Percentiles rank a stretch among this genome's conserved stretches.
These are phyloP conservation scores for Fonsecaea pedrosoi DNA, from an alignment of 2,329 filamentous ascomycete genomes.

Conservation along the genomic window DNA sequence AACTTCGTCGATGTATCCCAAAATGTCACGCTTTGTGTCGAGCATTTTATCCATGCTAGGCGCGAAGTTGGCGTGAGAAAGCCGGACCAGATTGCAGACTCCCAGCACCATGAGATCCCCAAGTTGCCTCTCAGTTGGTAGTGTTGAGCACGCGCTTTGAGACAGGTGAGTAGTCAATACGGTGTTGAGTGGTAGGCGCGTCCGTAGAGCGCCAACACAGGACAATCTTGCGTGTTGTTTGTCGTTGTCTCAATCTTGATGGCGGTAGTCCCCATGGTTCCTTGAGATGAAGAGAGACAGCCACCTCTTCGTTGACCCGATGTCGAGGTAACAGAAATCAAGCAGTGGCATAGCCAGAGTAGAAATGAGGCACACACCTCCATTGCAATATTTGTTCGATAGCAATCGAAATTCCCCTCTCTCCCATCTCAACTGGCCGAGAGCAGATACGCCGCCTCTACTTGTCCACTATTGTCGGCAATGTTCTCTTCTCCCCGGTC, in stretches of 20 bases:
- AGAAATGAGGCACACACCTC: too few species aligned
- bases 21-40: background rate
- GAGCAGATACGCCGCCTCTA: slow-evolving; percentile 8
- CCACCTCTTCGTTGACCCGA: too few species aligned
- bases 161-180: background rate
- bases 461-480: slow-evolving; percentile 12
- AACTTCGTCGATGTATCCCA: background rate
- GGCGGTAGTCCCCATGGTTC: too few species aligned
- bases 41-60: background rate
- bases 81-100: background rate
- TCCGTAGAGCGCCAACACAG: too few species aligned
- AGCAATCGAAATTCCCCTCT: background rate
- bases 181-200: too few species aligned
- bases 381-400: background rate
- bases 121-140: background rate
- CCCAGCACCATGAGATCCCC: background rate
- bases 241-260: too few species aligned
- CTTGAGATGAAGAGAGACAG: too few species aligned
- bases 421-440: background rate
- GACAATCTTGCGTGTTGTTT: too few species aligned
- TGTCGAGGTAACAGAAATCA: too few species aligned
- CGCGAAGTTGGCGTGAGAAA: background rate
- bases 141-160: background rate
- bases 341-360: too few species aligned
- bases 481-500: slow-evolving; percentile 2